Percentiles rank a stretch among this genome's conserved stretches.
Conservation (phyloP, 306 rosid genomes). For the Sindora glabra region DNA sequence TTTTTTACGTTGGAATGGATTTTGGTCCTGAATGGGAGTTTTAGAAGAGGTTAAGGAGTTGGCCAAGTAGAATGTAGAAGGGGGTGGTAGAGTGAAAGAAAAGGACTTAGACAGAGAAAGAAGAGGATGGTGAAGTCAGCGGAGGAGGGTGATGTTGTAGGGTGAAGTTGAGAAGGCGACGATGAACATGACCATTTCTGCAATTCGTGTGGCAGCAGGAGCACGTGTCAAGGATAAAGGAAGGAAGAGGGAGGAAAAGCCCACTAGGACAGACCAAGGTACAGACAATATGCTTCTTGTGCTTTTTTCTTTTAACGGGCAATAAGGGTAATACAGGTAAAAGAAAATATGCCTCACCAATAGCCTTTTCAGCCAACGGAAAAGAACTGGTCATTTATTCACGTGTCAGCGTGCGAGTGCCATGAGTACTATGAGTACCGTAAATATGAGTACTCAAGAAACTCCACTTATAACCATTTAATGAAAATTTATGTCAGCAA, state of each 20-base stretch:
- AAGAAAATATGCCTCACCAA: no score
- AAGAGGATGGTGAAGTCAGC: not conserved
- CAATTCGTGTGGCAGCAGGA: not conserved
- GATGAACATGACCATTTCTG: constrained; percentile 2
- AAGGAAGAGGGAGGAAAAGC: not conserved
- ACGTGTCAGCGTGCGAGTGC: no score
- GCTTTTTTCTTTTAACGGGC: no score
- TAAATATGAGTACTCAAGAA: no score
- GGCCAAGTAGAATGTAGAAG: not conserved
- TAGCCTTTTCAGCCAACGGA: no score
- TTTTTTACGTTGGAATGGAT: constrained; percentile 39
- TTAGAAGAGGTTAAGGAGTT: constrained; percentile 4
- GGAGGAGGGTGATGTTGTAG: constrained; percentile 1
- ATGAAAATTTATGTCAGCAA: no score
- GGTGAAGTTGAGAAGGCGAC: constrained; percentile 37
- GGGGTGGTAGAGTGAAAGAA: constrained; percentile 15
- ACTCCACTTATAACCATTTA: no score
- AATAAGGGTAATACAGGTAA: no score
- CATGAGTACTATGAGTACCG: no score
- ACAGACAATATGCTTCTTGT: no score
- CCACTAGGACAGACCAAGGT: no score
- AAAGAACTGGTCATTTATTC: no score
- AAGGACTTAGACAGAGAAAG: not conserved
- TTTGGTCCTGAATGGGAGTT: constrained; percentile 3
- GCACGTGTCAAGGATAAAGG: not conserved